These are phyloP conservation scores for Apodospora peruviana DNA, from an alignment of 495 filamentous ascomycete species.

Conservation along the genomic window DNA sequence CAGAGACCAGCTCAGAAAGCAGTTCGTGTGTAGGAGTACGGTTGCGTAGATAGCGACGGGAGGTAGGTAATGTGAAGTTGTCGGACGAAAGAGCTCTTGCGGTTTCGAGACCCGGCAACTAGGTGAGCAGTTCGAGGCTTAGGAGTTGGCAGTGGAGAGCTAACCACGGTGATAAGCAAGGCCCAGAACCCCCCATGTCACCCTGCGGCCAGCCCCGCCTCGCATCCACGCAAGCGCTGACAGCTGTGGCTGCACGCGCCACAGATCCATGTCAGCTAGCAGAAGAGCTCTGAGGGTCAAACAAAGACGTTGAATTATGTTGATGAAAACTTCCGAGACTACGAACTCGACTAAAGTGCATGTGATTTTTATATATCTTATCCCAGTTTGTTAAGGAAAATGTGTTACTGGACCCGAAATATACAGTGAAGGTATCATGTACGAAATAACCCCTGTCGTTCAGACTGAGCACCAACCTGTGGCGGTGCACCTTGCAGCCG, in stretches of 20 bases:
- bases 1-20: slow-evolving; percentile 15
- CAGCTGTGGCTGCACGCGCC: background rate
- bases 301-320: too few relatives aligned
- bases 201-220: background rate
- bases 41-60: slow-evolving; percentile 5
- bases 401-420: too few relatives aligned
- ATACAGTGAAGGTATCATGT: too few relatives aligned
- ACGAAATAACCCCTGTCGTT: too few relatives aligned
- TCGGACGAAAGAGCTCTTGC: slow-evolving; percentile 14
- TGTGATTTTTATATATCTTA: too few relatives aligned
- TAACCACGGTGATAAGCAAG: slow-evolving; percentile 9
- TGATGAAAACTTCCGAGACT: too few relatives aligned
- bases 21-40: slow-evolving; percentile 1
- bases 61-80: slow-evolving; percentile 13
- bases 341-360: too few relatives aligned
- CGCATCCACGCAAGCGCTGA: background rate
- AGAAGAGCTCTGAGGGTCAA: too few relatives aligned
- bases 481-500: too few relatives aligned
- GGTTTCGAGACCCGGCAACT: slow-evolving; percentile 23
- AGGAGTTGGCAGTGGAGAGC: background rate
- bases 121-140: background rate
- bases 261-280: too few relatives aligned
- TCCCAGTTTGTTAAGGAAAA: too few relatives aligned
- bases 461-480: too few relatives aligned
- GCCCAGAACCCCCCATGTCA: slow-evolving; percentile 7